These are phyloP conservation scores for Didymella keratinophila DNA, from an alignment of 2,329 filamentous ascomycete genomes.

Conservation along the genomic window DNA sequence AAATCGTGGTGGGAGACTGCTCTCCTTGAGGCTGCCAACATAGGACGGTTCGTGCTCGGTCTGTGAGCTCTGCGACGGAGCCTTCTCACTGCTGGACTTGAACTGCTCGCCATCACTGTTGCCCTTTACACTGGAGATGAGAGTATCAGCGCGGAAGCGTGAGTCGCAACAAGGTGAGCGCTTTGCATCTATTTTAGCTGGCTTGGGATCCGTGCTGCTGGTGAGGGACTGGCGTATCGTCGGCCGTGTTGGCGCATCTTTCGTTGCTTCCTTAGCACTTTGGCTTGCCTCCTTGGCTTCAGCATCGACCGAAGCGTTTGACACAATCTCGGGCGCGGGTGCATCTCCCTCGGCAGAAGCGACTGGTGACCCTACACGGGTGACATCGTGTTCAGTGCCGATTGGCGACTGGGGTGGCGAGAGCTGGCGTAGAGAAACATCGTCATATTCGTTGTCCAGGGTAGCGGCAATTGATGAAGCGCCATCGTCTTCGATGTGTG, in stretches of 20 bases:
- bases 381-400: slow-evolving; percentile 22
- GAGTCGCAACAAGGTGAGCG: slow-evolving; percentile 21
- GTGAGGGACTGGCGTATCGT: slow-evolving; percentile 33
- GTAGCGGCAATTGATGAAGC: slow-evolving; percentile 60
- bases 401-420: slow-evolving; percentile 40
- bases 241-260: slow-evolving; percentile 3
- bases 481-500: slow-evolving; percentile 50
- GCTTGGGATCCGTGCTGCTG: slow-evolving; percentile 46
- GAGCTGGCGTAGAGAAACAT: slow-evolving; percentile 43
- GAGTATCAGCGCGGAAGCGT: slow-evolving; percentile 31
- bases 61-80: slow-evolving; percentile 33
- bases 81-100: slow-evolving; percentile 54
- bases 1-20: slow-evolving; percentile 71
- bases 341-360: slow-evolving; percentile 1
- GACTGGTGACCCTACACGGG: not conserved
- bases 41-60: slow-evolving; percentile 51
- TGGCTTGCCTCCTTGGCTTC: not conserved
- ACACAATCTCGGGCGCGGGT: not conserved
- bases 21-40: slow-evolving; percentile 52
- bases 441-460: slow-evolving; percentile 67
- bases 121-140: slow-evolving; percentile 27
- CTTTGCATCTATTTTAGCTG: slow-evolving; percentile 18
- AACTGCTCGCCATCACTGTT: slow-evolving; percentile 34
- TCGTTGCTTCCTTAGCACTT: not conserved
- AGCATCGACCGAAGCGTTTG: not conserved